Evolutionary conservation across 805 yeast genomes (phyloP).

Genomic region (Yarrowia osloensis): DNA sequence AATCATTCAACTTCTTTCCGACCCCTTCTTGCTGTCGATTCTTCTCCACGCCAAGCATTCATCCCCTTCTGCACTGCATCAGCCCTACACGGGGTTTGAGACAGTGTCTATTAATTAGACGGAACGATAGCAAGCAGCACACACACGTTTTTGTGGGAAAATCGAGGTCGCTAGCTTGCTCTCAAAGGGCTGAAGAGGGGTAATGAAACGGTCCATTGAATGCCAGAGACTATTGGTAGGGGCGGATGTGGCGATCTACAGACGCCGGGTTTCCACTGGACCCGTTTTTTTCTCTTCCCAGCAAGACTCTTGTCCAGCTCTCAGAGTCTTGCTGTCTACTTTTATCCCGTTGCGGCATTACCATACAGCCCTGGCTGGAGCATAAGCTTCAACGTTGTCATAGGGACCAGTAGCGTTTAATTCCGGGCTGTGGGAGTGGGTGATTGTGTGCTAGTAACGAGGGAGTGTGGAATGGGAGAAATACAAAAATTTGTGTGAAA

Average conservation of each 20-base stretch:
- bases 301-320: not conserved
- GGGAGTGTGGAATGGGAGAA: too few species aligned
- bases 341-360: slow-evolving; percentile 19
- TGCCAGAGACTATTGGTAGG: too few species aligned
- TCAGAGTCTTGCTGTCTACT: not conserved
- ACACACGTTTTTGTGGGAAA: too few species aligned
- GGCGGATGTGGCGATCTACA: too few species aligned
- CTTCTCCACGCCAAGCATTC: too few species aligned
- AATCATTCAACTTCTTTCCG: too few species aligned
- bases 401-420: not conserved
- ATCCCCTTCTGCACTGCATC: too few species aligned
- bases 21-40: too few species aligned
- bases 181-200: not conserved
- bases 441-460: too few species aligned
- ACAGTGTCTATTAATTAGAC: not conserved
- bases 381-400: not conserved
- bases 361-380: not conserved
- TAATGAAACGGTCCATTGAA: not conserved
- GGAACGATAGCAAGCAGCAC: not conserved
- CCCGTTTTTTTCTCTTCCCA: too few species aligned
- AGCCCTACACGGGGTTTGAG: not conserved
- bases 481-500: too few species aligned
- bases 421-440: not conserved
- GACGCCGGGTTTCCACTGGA: too few species aligned
- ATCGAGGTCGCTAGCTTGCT: not conserved